Evolutionary conservation across 352 stramenopile genomes (phyloP).

Genomic region (Pythium inflatum): DNA sequence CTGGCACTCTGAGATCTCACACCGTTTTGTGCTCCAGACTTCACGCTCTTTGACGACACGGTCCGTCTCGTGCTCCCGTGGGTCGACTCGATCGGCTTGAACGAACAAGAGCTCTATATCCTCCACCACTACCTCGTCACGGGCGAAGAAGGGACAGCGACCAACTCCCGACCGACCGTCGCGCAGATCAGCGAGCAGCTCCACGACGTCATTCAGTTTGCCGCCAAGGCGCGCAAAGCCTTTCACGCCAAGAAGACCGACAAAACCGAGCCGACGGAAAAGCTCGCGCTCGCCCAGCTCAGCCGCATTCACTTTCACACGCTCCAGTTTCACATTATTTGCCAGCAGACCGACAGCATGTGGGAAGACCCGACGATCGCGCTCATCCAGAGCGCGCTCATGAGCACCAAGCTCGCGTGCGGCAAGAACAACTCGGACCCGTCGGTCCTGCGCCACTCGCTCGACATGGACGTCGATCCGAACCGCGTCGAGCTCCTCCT

Average conservation of each 20-base stretch:
- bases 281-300: conserved; percentile 62
- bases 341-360: conserved; percentile 60
- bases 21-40: too few relatives aligned
- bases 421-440: conserved; percentile 52
- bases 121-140: conserved; percentile 83
- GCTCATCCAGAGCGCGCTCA: conserved; percentile 75
- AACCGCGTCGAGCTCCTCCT: conserved; percentile 74
- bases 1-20: too few relatives aligned
- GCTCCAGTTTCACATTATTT: conserved; percentile 87
- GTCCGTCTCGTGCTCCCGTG: conserved; percentile 77
- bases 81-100: conserved; percentile 81
- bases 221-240: conserved; percentile 46
- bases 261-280: conserved; percentile 15
- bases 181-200: conserved; percentile 76
- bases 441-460: conserved; percentile 55
- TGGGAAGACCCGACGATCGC: conserved; percentile 76
- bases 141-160: conserved; percentile 70
- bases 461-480: conserved; percentile 73
- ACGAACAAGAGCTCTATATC: conserved; percentile 86
- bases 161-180: conserved; percentile 73
- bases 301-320: conserved; percentile 87
- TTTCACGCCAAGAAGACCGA: conserved; percentile 40
- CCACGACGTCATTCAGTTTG: conserved; percentile 69
- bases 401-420: conserved; percentile 84
- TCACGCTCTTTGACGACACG: conserved; percentile 82